Evolutionary conservation across 768 basidiomycete species (phyloP), one percentile per base, ranked within the genome.

Genomic region (Naganishia vaughanmartiniae): DNA sequence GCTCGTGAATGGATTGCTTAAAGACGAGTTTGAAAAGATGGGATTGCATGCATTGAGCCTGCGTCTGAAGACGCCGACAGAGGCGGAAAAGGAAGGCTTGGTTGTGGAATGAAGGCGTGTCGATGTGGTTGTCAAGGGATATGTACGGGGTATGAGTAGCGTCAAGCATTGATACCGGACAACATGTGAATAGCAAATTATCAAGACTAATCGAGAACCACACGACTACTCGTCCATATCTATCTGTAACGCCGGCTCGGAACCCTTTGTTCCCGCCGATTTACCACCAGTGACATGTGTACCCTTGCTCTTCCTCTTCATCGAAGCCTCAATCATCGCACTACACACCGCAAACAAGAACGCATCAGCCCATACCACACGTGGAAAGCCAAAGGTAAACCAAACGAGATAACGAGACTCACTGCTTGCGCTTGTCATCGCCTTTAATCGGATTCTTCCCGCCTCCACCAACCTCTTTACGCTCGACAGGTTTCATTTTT

Each of bases 401-500:
- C 9, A 15, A 42, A 15, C 10, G 42, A 15, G 17, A 42, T 2
- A 34, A 67, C 11, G 12, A 4, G 10, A 51, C 63, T 31, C n/a
- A 72, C 67, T 58, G 54, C 36, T 63, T 77, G 70, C 75, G 76
- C 71, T 72, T 76, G 26, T 73, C 73, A 33, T 77, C 67, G 67
- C 80, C 78, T 30, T 70, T 72, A 21, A 71, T 77, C 26, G 80
- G 65, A 63, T 80, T 79, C 55, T 77, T 70, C 12, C 80, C 80
- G 0, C 76, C 88, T 6, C 82, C 84, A 60, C 93, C 89, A 2
- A 90, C 86, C 24, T 90, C 89, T 79, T 91, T 89, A 19, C 84
- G 74, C 69, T 82, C 82, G 45, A 83, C 77, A 0, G 84, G 83
- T 9, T 88, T 84, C 82, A 90, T 92, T 69, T 91, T 91, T 87